phyloP scores from a whole-genome alignment of 192 early-diverging fungal species.

The Backusella tuberculispora region DNA sequence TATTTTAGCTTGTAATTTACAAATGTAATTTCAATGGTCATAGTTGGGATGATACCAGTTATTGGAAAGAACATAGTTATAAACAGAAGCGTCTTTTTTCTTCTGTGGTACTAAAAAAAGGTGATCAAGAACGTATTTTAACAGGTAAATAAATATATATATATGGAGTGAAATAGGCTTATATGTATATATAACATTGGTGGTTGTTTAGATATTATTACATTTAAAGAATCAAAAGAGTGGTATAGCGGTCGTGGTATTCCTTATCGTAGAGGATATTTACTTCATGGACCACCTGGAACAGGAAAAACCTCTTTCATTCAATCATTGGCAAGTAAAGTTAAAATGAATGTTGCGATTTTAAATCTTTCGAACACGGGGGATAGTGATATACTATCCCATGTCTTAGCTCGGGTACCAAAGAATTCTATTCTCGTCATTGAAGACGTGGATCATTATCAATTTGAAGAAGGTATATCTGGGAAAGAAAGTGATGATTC shows the following conservation, averaged over 20 bases:
- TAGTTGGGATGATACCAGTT: neutral
- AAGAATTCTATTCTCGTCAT: constrained; percentile 53
- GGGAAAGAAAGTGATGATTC: constrained; percentile 12
- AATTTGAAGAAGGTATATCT: constrained; percentile 28
- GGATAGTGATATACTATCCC: constrained; percentile 43
- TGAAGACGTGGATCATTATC: constrained; percentile 51
- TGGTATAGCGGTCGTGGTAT: constrained; percentile 58
- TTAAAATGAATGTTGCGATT: constrained; percentile 55
- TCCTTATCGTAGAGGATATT: constrained; percentile 56
- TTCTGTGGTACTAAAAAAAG: constrained; percentile 51
- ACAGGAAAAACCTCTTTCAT: constrained; percentile 59
- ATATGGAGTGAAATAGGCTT: constrained; percentile 27
- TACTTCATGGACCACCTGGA: constrained; percentile 57
- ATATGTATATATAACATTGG: constrained; percentile 40
- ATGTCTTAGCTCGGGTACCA: constrained; percentile 46
- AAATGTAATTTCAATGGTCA: constrained; percentile 13
- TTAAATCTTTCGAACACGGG: constrained; percentile 47
- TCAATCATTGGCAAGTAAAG: constrained; percentile 52
- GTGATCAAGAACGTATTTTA: constrained; percentile 49
- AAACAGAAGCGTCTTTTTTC: constrained; percentile 44
- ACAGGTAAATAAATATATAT: constrained; percentile 30
- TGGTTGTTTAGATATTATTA: constrained; percentile 39
- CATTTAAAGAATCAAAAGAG: constrained; percentile 26
- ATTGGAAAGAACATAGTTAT: constrained; percentile 24
- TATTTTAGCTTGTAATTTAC: constrained; percentile 15